phyloP scores from a whole-genome alignment of 2,329 filamentous ascomycete species.

The Cordyceps sp. region DNA sequence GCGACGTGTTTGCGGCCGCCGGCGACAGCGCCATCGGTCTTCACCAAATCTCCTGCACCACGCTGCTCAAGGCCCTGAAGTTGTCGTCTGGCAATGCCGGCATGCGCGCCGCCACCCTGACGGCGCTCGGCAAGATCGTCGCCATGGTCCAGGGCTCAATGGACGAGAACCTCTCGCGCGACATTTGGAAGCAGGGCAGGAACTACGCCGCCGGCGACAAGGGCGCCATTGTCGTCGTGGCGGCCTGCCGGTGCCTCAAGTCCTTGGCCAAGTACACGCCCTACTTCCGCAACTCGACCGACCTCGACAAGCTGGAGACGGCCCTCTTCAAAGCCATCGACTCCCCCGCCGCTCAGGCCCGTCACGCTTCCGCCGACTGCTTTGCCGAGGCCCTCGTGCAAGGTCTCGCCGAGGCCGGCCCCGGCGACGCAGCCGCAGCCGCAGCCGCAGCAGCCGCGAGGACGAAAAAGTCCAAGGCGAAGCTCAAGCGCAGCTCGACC shows the following conservation, averaged over 20 bases:
- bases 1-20: conserved; percentile 78
- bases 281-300: conserved; percentile 75
- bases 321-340: conserved; percentile 79
- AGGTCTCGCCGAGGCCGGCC: conserved; percentile 40
- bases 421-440: conserved; percentile 26
- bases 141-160: conserved; percentile 59
- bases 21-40: conserved; percentile 84
- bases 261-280: conserved; percentile 53
- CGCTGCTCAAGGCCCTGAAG: conserved; percentile 67
- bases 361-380: conserved; percentile 75
- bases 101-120: conserved; percentile 62
- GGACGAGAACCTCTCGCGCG: conserved; percentile 72
- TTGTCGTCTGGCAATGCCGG: conserved; percentile 65
- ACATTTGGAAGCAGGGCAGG: conserved; percentile 84
- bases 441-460: conserved; percentile 36
- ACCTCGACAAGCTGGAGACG: conserved; percentile 78
- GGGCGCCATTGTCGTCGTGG: conserved; percentile 61
- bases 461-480: conserved; percentile 53
- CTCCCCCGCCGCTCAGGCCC: conserved; percentile 54
- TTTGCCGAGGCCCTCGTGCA: conserved; percentile 73
- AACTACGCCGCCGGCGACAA: conserved; percentile 66
- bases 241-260: conserved; percentile 65
- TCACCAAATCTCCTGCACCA: conserved; percentile 56
- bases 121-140: conserved; percentile 57
- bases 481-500: conserved; percentile 41